A percentile compares a stretch with the other conserved stretches of the same genome.
phyloP scores from a whole-genome alignment of 176 grass and related monocot species.

The Raddia distichophylla region DNA sequence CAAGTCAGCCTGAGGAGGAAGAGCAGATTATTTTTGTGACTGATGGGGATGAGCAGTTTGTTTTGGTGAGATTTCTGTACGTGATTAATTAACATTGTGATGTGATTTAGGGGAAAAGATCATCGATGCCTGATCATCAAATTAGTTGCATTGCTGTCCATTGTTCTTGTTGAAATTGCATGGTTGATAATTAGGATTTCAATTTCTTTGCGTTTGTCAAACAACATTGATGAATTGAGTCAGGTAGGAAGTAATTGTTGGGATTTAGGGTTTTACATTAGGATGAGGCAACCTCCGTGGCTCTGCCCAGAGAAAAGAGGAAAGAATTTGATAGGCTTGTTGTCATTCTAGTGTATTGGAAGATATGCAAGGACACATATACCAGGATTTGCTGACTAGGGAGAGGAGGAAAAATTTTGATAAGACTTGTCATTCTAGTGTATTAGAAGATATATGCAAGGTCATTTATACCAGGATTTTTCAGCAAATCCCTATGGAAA shows the following conservation, averaged over 20 bases:
- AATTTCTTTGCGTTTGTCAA: background rate
- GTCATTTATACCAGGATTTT: background rate
- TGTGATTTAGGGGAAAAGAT: background rate
- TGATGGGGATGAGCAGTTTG: slow-evolving; percentile 47
- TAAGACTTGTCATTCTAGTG: too few species aligned
- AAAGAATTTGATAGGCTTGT: background rate
- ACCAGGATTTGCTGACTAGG: too few species aligned
- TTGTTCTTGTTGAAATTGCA: background rate
- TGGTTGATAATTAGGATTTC: background rate
- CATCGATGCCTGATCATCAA: background rate
- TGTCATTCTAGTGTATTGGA: too few species aligned
- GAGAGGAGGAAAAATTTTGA: background rate
- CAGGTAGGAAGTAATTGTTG: background rate
- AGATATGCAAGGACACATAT: background rate
- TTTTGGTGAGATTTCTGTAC: slow-evolving; percentile 45
- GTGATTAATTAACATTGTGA: background rate
- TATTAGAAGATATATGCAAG: background rate
- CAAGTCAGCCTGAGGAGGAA: slow-evolving; percentile 56
- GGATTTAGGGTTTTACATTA: background rate
- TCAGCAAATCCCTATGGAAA: background rate
- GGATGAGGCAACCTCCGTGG: too few species aligned
- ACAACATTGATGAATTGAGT: background rate
- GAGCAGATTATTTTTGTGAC: background rate
- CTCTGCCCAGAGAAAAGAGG: background rate
- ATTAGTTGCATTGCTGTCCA: background rate